These are phyloP conservation scores for Mucor saturninus DNA, from an alignment of 371 early-diverging fungal species.

Conservation along the genomic window DNA sequence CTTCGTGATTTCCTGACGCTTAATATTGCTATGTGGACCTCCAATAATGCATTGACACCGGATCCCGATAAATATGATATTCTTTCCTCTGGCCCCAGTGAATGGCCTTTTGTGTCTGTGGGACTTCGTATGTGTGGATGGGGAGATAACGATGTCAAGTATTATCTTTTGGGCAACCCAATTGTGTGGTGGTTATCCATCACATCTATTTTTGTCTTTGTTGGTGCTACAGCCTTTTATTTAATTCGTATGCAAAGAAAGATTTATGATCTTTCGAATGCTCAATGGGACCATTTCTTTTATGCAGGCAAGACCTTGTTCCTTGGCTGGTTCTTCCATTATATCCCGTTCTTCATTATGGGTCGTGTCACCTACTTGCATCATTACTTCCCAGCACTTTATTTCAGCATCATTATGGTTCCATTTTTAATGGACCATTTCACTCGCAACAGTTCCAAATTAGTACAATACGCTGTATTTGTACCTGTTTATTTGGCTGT, in stretches of 20 bases:
- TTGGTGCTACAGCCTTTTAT: conserved; percentile 53
- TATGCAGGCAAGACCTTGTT: conserved; percentile 73
- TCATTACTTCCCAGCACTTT: conserved; percentile 98
- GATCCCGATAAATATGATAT: conserved; percentile 96
- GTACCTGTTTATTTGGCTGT: conserved; percentile 54
- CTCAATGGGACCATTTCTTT: conserved; percentile 77
- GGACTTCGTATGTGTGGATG: conserved; percentile 98
- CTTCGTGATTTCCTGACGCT: conserved; percentile 89
- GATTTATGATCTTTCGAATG: conserved; percentile 64
- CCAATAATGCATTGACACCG: conserved; percentile 97
- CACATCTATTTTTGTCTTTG: conserved; percentile 65
- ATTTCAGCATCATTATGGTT: conserved; percentile 87
- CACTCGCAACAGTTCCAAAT: conserved; percentile 27
- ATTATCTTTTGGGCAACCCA: conserved; percentile 96
- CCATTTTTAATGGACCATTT: conserved; percentile 80
- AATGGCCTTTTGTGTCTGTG: conserved; percentile 94
- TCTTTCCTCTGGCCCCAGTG: conserved; percentile 86
- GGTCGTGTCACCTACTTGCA: conserved; percentile 98
- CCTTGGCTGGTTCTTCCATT: conserved; percentile 97
- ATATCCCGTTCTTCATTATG: conserved; percentile 97
- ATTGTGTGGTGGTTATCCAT: conserved; percentile 93
- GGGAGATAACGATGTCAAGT: conserved; percentile 91
- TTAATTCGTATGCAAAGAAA: conserved; percentile 73
- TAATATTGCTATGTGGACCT: conserved; percentile 97
- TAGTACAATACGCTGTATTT: conserved; percentile 46